Evolutionary conservation across 352 stramenopile genomes (phyloP), one percentile per base, ranked within the genome.

Genomic region (Phytophthora meadii): DNA sequence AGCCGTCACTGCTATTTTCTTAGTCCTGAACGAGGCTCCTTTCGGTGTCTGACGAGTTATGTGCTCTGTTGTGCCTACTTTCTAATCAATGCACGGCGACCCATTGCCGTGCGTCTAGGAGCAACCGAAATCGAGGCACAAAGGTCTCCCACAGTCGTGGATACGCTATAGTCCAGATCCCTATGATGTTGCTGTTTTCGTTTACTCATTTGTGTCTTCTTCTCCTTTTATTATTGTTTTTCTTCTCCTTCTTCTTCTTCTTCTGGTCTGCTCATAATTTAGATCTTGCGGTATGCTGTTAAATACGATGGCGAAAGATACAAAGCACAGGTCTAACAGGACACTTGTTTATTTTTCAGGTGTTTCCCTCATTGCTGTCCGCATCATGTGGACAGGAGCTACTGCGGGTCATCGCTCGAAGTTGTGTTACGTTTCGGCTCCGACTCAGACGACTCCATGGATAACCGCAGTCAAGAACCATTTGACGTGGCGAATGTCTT

Each of bases 281-380:
- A 69, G 61, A 69, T 69, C 6, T 59, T 65, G 46, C 53, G 61
- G 61, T 69, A 32, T 30, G 19, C 19, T 22, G 45, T 48, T 49
- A 14, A 47, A n/a, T 22, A 25, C 41, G 28, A 15, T 22, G n/a
- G 11, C n/a, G 9, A 10, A 4, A 36, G 6, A 27, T 17, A 7
- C 15, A 37, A 19, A 37, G 7, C 45, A n/a, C 12, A 41, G 22
- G 5, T 27, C 28, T 64, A 64, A 69, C 45, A 19, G 6, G 15
- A 24, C 19, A 10, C 15, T 45, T 30, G 3, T 52, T 52, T 22
- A 0, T 25, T 17, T 22, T 71, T 4, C 57, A 88, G 10, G 70
- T 91, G 82, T 68, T 91, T 89, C 55, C 80, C 82, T 36, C 82
- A 91, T 54, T 91, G 82, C 61, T 91, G 82, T 46, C 82, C 82